Percentiles rank a stretch among this genome's conserved stretches.
Evolutionary conservation across 331 rosid species (phyloP).

Genomic region (Saraca asoca): DNA sequence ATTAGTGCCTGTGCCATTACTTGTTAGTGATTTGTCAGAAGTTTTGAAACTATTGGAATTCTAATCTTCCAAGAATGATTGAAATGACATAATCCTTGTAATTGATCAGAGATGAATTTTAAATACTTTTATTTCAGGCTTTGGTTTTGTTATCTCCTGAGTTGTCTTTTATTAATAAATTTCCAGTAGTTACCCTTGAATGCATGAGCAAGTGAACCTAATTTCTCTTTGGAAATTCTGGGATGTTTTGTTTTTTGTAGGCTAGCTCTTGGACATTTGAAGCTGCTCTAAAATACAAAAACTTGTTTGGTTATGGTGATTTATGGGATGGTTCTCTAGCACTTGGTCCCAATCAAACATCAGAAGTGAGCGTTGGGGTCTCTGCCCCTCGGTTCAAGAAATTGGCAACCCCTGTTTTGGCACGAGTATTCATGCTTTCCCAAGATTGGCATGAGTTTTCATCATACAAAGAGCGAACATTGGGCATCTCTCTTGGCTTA

Average conservation of each 20-base stretch:
- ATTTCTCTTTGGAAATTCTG: constrained; percentile 36
- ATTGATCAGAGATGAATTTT: constrained; percentile 1
- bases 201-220: constrained; percentile 13
- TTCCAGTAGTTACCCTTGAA: background rate
- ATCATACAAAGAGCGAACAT: constrained; percentile 78
- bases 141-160: no score
- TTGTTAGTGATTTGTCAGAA: constrained; percentile 8
- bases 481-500: constrained; percentile 80
- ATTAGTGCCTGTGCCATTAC: constrained; percentile 1
- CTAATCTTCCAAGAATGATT: background rate
- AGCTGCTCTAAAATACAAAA: constrained; percentile 79
- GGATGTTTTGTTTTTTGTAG: constrained; percentile 50
- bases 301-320: constrained; percentile 90
- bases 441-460: constrained; percentile 94
- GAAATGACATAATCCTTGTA: background rate
- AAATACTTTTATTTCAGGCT: no score
- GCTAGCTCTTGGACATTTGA: constrained; percentile 85
- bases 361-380: constrained; percentile 82
- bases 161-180: constrained; percentile 20
- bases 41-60: background rate
- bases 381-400: constrained; percentile 70
- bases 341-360: constrained; percentile 79
- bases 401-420: constrained; percentile 61
- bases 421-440: constrained; percentile 72
- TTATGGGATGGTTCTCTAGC: constrained; percentile 93